Percentiles rank a stretch among this genome's conserved stretches.
Conservation (phyloP, 1,284 basidiomycete genomes). For the Apiotrichum siamense region DNA sequence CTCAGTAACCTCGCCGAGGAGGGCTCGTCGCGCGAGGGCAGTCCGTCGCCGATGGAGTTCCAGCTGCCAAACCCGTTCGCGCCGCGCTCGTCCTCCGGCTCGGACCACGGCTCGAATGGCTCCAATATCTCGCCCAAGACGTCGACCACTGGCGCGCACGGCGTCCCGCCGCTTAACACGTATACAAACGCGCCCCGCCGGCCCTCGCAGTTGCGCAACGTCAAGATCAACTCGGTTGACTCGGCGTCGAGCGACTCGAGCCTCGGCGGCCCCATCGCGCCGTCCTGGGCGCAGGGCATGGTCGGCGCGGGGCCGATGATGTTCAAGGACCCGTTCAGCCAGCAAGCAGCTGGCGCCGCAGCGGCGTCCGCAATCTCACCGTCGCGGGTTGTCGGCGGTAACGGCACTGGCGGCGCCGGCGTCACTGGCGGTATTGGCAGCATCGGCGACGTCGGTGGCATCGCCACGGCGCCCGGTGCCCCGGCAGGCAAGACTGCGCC, state of each 20-base stretch:
- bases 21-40: neutral
- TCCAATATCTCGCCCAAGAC: constrained; percentile 33
- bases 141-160: constrained; percentile 12
- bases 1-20: constrained; percentile 21
- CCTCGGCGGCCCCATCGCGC: constrained; percentile 26
- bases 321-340: constrained; percentile 42
- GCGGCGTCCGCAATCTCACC: neutral
- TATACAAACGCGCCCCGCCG: constrained; percentile 34
- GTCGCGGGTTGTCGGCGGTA: too few species aligned
- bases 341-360: neutral
- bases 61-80: constrained; percentile 10
- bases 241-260: constrained; percentile 24
- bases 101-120: constrained; percentile 25
- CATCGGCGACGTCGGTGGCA: neutral
- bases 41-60: neutral
- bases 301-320: constrained; percentile 19
- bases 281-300: constrained; percentile 28
- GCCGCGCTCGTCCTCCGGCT: constrained; percentile 2
- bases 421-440: neutral
- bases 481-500: neutral
- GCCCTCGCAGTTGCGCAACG: constrained; percentile 44
- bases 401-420: too few species aligned
- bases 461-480: neutral
- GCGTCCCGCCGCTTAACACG: neutral
- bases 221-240: constrained; percentile 36